Percentiles rank a stretch among this genome's conserved stretches.
These are phyloP conservation scores for Kodamaea plutei DNA, from an alignment of 1,139 yeast species.

Conservation along the genomic window DNA sequence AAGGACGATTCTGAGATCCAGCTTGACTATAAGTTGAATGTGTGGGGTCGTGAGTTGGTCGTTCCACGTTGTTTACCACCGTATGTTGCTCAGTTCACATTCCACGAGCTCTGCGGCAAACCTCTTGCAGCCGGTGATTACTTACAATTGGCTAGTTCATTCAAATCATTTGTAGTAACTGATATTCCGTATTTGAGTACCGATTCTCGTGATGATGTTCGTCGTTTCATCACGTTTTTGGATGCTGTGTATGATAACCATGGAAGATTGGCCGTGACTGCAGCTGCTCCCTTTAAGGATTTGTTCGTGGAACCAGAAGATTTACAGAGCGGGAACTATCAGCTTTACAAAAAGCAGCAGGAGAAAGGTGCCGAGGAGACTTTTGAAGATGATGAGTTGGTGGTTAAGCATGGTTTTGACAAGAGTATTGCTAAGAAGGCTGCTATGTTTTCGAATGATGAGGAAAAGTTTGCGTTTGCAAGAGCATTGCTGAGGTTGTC, in stretches of 20 bases:
- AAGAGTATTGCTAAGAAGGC: slow-evolving; percentile 73
- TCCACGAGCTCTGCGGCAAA: slow-evolving; percentile 77
- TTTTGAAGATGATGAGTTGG: slow-evolving; percentile 57
- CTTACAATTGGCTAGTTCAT: slow-evolving; percentile 73
- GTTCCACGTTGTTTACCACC: slow-evolving; percentile 79
- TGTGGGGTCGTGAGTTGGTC: slow-evolving; percentile 83
- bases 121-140: slow-evolving; percentile 97
- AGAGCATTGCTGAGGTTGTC: slow-evolving; percentile 85
- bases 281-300: slow-evolving; percentile 79
- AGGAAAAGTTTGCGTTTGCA: slow-evolving; percentile 94
- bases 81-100: slow-evolving; percentile 84
- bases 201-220: slow-evolving; percentile 73
- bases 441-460: slow-evolving; percentile 80
- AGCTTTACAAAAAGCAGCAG: slow-evolving; percentile 36
- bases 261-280: slow-evolving; percentile 82
- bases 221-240: slow-evolving; percentile 87
- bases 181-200: slow-evolving; percentile 86
- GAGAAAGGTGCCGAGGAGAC: slow-evolving; percentile 38
- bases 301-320: slow-evolving; percentile 84
- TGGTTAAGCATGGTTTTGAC: slow-evolving; percentile 69
- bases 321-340: slow-evolving; percentile 51
- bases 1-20: slow-evolving; percentile 20
- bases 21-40: slow-evolving; percentile 37
- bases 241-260: slow-evolving; percentile 95
- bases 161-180: slow-evolving; percentile 75